These are phyloP conservation scores for Gossypium bickii DNA, from an alignment of 345 rosid genomes.

Conservation along the genomic window DNA sequence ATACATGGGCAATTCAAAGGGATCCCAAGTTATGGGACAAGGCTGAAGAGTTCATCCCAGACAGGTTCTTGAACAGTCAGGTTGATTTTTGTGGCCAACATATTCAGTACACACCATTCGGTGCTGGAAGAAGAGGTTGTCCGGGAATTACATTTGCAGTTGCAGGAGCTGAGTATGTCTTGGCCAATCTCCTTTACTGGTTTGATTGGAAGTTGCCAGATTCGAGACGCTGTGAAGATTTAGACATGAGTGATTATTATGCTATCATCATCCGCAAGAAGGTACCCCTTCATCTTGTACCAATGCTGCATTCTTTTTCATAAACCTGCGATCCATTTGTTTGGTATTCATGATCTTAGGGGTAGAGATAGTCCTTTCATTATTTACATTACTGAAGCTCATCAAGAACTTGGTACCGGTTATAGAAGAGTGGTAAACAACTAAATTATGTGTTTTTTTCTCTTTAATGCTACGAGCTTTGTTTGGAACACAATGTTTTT, in stretches of 20 bases:
- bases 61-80: constrained; percentile 34
- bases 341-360: background rate
- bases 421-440: background rate
- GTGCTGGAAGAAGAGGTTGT: constrained; percentile 5
- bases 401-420: constrained; percentile 23
- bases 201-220: constrained; percentile 9
- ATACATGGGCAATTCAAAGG: constrained; percentile 58
- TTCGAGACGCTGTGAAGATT: background rate
- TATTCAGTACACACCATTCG: background rate
- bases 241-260: constrained; percentile 8
- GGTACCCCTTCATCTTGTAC: constrained; percentile 6
- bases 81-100: constrained; percentile 6
- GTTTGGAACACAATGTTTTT: background rate
- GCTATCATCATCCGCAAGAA: background rate
- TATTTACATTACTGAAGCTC: constrained; percentile 40
- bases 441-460: background rate
- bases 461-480: background rate
- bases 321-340: background rate
- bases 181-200: constrained; percentile 11
- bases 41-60: constrained; percentile 42
- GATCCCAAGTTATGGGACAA: constrained; percentile 47
- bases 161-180: constrained; percentile 6
- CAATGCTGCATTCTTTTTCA: background rate
- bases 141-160: constrained; percentile 8
- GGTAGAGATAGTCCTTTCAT: background rate